Conservation (phyloP, 2,329 filamentous ascomycete species). For the Thermomyces lanuginosus region DNA sequence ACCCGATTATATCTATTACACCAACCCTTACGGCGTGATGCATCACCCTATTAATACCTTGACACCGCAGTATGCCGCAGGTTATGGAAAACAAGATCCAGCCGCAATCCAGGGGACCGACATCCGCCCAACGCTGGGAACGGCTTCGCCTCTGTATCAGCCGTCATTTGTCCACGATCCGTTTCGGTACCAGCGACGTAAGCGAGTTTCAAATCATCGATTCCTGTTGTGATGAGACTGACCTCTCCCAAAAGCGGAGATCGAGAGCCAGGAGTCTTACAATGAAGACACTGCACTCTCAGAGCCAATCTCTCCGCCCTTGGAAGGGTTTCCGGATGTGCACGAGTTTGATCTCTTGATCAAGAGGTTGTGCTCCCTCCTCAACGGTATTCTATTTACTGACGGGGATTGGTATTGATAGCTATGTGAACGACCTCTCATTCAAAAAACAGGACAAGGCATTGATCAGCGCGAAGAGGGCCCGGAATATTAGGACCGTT, state of each 20-base stretch:
- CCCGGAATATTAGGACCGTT: slow-evolving; percentile 32
- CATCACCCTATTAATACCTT: too few relatives aligned
- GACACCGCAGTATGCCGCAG: too few relatives aligned
- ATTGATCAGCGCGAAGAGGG: slow-evolving; percentile 32
- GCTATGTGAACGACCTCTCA: slow-evolving; percentile 34
- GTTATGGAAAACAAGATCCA: too few relatives aligned
- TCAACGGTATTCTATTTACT: slow-evolving; percentile 3
- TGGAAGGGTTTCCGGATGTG: slow-evolving; percentile 31
- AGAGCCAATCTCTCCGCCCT: slow-evolving; percentile 26
- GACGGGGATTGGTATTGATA: slow-evolving; percentile 9
- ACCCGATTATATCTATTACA: too few relatives aligned
- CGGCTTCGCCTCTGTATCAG: slow-evolving; percentile 3
- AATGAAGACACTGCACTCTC: slow-evolving; percentile 29
- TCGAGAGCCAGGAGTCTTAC: slow-evolving; percentile 29
- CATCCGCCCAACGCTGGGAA: slow-evolving; percentile 2
- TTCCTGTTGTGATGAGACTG: slow-evolving; percentile 27
- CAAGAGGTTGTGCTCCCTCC: too few relatives aligned
- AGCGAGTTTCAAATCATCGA: slow-evolving; percentile 29
- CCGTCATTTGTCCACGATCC: slow-evolving; percentile 3
- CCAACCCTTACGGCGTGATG: too few relatives aligned
- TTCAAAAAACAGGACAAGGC: slow-evolving; percentile 38
- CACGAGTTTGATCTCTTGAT: slow-evolving; percentile 31
- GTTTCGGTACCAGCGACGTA: slow-evolving; percentile 7
- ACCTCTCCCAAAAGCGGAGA: slow-evolving; percentile 26
- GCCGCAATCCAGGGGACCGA: slow-evolving; percentile 3